Evolutionary conservation across 768 basidiomycete genomes (phyloP), one percentile per base, ranked within the genome.

Genomic region (Podaxis sp.): DNA sequence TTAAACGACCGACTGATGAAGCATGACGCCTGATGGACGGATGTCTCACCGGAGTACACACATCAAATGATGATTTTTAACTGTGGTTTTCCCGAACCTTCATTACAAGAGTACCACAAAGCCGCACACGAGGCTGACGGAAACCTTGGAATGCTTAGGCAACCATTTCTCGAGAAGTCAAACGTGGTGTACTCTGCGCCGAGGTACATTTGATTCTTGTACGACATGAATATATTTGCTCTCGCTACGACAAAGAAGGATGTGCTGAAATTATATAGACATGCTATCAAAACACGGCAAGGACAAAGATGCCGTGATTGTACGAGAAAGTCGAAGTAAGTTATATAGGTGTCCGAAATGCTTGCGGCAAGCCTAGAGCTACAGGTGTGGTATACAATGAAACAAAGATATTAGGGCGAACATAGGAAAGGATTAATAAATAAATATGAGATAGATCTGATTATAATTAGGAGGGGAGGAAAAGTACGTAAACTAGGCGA

Each of bases 241-340:
- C 17, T 46, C n/a, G 40, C 40, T 41, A 41, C 40, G 40, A 41
- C 13, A 46, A 46, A 33, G 10, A 46, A 46, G 17, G 17, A 46
- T n/a, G 44, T 46, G 20, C 44, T n/a, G 20, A n/a, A 46, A 44
- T 30, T 57, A 30, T 28, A 28, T 48, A 30, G 44, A 46, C 5
- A 33, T 33, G 8, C 1, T 10, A 20, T 46, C 44, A 46, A 46
- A 46, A n/a, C 20, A 33, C 8, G 33, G 33, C 33, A 33, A 33
- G 33, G 33, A 20, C 15, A 20, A n/a, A 20, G 7, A 17, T 46
- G n/a, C 17, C 44, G 33, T 46, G 49, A 33, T 36, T 40, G 22
- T 30, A 41, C 15, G 28, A 40, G 54, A 60, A 51, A 38, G 58
- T 52, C 58, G 49, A 60, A 51, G 28, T 48, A 26, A 26, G 48